phyloP scores from a whole-genome alignment of 805 yeast species.

The Cyberlindnera euphorbiae region DNA sequence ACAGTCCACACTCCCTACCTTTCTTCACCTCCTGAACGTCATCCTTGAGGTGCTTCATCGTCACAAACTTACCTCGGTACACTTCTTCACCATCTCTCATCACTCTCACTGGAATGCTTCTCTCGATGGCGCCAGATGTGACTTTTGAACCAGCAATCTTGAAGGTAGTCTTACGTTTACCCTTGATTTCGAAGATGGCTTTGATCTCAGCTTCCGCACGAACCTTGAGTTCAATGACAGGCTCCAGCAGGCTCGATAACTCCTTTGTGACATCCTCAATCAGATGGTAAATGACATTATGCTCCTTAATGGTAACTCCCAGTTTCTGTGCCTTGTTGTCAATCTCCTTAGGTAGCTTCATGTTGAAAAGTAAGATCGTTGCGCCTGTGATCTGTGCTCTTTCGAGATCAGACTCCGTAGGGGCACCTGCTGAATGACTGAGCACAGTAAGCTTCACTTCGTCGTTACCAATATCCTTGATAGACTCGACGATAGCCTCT shows the following conservation, averaged over 20 bases:
- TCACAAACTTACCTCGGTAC: constrained; percentile 57
- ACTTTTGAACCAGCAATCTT: constrained; percentile 89
- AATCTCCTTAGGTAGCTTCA: constrained; percentile 58
- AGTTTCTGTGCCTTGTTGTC: constrained; percentile 50
- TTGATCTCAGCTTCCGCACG: constrained; percentile 64
- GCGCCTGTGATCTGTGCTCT: constrained; percentile 71
- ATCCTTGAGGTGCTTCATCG: constrained; percentile 78
- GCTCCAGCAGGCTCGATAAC: constrained; percentile 55
- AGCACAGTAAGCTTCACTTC: constrained; percentile 72
- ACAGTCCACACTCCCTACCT: constrained; percentile 88
- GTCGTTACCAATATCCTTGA: constrained; percentile 79
- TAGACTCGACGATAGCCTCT: constrained; percentile 85
- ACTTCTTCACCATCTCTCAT: constrained; percentile 44
- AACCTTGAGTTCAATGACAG: constrained; percentile 61
- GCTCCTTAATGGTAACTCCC: constrained; percentile 55
- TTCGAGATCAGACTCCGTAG: constrained; percentile 61
- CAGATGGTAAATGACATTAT: constrained; percentile 80
- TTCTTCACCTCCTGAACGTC: constrained; percentile 73
- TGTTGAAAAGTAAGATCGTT: constrained; percentile 72
- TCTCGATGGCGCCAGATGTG: constrained; percentile 56
- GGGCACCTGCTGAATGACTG: constrained; percentile 72
- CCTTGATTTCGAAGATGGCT: constrained; percentile 65
- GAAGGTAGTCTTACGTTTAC: constrained; percentile 46
- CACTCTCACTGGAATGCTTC: constrained; percentile 55
- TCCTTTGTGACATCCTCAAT: constrained; percentile 76